Base-by-base conservation (phyloP, 2,329 filamentous ascomycete genomes). In the Neocatenulostroma microsporum region DNA sequence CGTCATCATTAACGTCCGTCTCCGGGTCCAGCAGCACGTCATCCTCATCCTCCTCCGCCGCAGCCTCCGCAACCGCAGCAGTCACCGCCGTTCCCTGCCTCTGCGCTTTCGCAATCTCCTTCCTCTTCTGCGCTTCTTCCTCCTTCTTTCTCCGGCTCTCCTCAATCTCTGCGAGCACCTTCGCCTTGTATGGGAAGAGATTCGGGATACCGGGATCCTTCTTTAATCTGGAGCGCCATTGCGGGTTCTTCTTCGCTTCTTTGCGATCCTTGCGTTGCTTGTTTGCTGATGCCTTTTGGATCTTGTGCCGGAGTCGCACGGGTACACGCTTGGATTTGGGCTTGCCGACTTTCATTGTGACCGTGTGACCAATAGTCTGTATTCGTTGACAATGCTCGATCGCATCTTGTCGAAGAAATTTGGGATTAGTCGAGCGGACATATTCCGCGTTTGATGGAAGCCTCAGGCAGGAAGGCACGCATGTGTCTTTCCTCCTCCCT, bases 141-240 rank as follows among this genome's bases (percentile, higher is more conserved):
- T 78, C 78, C 69, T 89, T 95, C 61, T 76, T 69, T 49, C 81
- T 69, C 57, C 82, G 82, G 53, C 78, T 82, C 66, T 94, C 85
- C 66, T 98, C 91, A 52, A 98, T 93, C 64, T 98, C 87, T 40
- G 88, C 79, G 21, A 98, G 74, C 19, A 98, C 76, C 70, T 83
- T 88, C 62, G 95, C 88, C 69, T 98, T 98, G 73, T 91, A 95
- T 1, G 91, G 91, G 67, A 95, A 98, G 23, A 95, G 68, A 58
- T 96, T 98, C 26, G 91, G 91, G 45, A 98, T 95, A 32, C 91
- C 91, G 17, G 89, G 91, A 55, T 98, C 91, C 69, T 96, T 98
- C 76, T 95, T 96, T 50, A 94, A 62, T 62, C 87, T 84, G 41
- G 86, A 88, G 51, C 84, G 79, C 87, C 91, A 96, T 84, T 94